Base-by-base conservation (phyloP, 2,329 filamentous ascomycete genomes). In the Verticillium nonalfalfae region DNA sequence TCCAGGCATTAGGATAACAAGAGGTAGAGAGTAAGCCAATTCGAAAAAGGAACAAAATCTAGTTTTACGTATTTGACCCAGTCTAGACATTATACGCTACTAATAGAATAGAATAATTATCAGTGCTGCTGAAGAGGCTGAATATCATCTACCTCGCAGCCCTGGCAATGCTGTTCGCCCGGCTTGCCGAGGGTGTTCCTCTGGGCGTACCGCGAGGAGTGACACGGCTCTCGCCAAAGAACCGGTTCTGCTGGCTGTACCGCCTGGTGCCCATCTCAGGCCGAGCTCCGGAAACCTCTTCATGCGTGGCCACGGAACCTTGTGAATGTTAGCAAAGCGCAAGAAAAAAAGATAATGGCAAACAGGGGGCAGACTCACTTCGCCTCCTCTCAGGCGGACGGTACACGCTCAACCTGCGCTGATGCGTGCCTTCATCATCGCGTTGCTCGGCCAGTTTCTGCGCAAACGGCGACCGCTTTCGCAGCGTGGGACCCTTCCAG, bases 381-480 rank as follows among this genome's bases (percentile, higher is more conserved):
- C 58, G 56, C 9, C 61, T 56, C 18, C 74, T 73, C 67, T 62
- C 68, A 63, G 56, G 57, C 1, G 57, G 57, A 6, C 57, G 57
- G 21, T 58, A 58, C 13, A 45, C 38, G 13, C 72, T 74, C 40
- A 64, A 67, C 2, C 70, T 70, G 13, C 68, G 72, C 18, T 31
- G 36, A 21, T 39, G 38, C 7, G 21, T 35, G 2, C 72, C 74
- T 11, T 71, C 70, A 15, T 66, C 65, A 0, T 63, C 57, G 0
- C 73, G 71, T 14, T 73, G 80, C 18, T 76, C 74, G 11, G 83
- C 83, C 2, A 90, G 75, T 50, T 81, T 81, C 73, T 89, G 85
- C 0, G 88, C 88, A 66, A 90, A 90, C 0, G 83, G 81, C 13
- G 87, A 90, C 2, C 81, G 75, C 62, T 81, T 79, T 45, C 88